Percentiles rank a stretch among this genome's conserved stretches.
phyloP scores from a whole-genome alignment of 331 rosid species.

The Rosa hybrid region DNA sequence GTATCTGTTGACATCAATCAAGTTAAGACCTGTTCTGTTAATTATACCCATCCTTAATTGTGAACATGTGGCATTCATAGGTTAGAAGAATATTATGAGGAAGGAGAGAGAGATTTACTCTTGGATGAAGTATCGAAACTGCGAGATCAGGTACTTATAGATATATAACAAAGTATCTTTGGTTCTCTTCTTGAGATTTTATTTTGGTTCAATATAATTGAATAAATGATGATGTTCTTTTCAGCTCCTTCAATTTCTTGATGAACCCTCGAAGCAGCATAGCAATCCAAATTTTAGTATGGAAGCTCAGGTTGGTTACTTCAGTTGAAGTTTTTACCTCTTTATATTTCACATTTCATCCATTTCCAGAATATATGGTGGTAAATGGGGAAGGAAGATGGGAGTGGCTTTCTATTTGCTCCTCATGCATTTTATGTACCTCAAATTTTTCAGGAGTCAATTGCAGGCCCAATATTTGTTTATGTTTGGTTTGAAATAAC shows the following conservation, averaged over 20 bases:
- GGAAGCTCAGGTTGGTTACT: slow-evolving; percentile 60
- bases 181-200: slow-evolving; percentile 17
- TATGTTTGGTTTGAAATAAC: neutral
- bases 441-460: neutral
- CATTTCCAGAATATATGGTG: too few species aligned
- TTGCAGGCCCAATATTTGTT: neutral
- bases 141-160: slow-evolving; percentile 73
- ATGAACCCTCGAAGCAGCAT: slow-evolving; percentile 47
- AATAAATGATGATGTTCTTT: slow-evolving; percentile 18
- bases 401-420: too few species aligned
- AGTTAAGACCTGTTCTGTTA: slow-evolving; percentile 5
- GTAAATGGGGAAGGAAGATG: too few species aligned
- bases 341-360: too few species aligned
- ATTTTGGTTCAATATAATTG: slow-evolving; percentile 19
- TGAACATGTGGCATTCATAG: slow-evolving; percentile 39
- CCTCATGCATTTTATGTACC: neutral
- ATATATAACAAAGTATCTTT: slow-evolving; percentile 1
- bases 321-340: neutral
- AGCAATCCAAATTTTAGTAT: slow-evolving; percentile 33
- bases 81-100: slow-evolving; percentile 92
- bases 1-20: slow-evolving; percentile 1
- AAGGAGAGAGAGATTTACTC: slow-evolving; percentile 89
- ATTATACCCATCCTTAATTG: slow-evolving; percentile 5
- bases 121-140: slow-evolving; percentile 61
- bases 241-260: slow-evolving; percentile 77